Conservation (phyloP, 2,329 filamentous ascomycete species). For the Microsporum canis region DNA sequence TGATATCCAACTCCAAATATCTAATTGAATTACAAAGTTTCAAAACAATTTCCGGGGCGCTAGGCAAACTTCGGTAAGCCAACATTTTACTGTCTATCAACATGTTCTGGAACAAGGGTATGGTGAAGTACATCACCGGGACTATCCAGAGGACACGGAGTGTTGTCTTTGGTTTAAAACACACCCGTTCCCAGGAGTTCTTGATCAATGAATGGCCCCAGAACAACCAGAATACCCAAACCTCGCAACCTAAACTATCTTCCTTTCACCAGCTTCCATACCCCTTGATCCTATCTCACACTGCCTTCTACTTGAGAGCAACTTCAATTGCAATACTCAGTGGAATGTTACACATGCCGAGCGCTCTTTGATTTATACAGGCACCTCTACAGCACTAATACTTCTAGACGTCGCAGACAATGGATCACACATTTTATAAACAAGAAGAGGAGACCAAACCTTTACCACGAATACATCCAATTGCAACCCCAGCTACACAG, state of each 20-base stretch:
- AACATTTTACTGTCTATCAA: background rate
- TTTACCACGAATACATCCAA: conserved; percentile 12
- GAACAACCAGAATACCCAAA: background rate
- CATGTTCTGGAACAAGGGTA: conserved; percentile 5
- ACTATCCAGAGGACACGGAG: background rate
- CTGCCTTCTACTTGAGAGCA: background rate
- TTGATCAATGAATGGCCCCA: background rate
- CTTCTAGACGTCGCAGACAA: conserved; percentile 12
- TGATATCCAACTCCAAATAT: conserved; percentile 11
- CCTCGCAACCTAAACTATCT: background rate
- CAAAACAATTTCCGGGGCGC: conserved; percentile 7
- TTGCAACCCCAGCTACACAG: background rate
- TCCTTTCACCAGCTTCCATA: background rate
- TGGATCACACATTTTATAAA: conserved; percentile 19
- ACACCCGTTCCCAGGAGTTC: background rate
- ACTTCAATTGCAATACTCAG: background rate
- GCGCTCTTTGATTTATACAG: background rate
- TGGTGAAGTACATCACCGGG: background rate
- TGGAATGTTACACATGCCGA: conserved; percentile 1
- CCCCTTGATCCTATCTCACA: background rate
- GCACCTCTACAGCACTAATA: conserved; percentile 8
- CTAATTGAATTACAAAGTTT: conserved; percentile 8
- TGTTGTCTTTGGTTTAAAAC: conserved; percentile 2
- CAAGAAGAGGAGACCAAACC: conserved; percentile 18
- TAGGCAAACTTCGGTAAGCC: conserved; percentile 6